A percentile compares a stretch with the other conserved stretches of the same genome.
Conservation (phyloP, 148 eudicot genomes). For the Chenopodium suecicum region DNA sequence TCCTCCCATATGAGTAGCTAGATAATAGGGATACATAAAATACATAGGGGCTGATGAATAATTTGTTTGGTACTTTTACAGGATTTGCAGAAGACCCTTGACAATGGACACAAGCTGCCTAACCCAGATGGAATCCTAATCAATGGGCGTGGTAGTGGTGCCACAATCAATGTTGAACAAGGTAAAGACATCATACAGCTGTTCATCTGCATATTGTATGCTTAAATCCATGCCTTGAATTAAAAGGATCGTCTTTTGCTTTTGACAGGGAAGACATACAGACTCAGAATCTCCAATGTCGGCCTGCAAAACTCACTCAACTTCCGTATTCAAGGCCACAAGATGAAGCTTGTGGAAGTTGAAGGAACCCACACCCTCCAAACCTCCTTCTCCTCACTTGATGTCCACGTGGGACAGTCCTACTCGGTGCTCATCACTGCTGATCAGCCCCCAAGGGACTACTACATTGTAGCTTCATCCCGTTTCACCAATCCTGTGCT, state of each 20-base stretch:
- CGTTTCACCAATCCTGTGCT: conserved; percentile 71
- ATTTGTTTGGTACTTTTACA: conserved; percentile 28
- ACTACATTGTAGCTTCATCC: conserved; percentile 76
- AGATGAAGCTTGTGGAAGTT: conserved; percentile 79
- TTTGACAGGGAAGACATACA: conserved; percentile 78
- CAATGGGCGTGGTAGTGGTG: conserved; percentile 81
- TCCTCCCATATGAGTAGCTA: background rate
- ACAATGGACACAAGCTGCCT: conserved; percentile 69
- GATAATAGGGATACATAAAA: too few relatives aligned
- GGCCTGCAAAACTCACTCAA: conserved; percentile 88
- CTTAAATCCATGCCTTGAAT: background rate
- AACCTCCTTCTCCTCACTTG: conserved; percentile 75
- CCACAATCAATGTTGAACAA: conserved; percentile 72
- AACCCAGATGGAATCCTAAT: conserved; percentile 86
- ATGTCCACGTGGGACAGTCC: conserved; percentile 86
- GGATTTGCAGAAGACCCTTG: conserved; percentile 60
- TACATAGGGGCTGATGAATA: background rate
- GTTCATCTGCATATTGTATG: background rate
- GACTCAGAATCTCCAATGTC: conserved; percentile 86
- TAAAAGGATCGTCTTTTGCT: background rate
- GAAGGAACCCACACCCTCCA: conserved; percentile 97
- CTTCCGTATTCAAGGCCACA: conserved; percentile 90
- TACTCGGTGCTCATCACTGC: conserved; percentile 86
- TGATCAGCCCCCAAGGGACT: conserved; percentile 76
- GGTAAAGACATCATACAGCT: conserved; percentile 31